Evolutionary conservation across 306 rosid species (phyloP), one percentile per base, ranked within the genome.

Genomic region (Prunus dulcis): DNA sequence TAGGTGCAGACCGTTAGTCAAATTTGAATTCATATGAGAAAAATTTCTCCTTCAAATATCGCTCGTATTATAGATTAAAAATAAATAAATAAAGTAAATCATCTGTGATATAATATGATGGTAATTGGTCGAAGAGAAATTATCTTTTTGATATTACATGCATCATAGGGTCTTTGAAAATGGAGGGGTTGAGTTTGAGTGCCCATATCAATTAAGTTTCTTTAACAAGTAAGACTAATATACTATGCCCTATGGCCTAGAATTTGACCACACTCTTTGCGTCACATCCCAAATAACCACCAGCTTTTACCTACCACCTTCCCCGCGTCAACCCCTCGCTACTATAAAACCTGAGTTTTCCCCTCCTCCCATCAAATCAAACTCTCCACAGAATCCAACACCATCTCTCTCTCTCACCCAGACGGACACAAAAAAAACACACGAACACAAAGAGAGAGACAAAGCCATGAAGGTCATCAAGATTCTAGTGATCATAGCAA

Each of bases 321-420:
- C 83, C 88, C 79, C 88, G 98, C 91, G 92, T 82, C 90, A 91
- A 92, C 85, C 73, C 83, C 85, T 75, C 78, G 82, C 80, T 78
- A 79, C 73, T 84, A 84, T 89, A 88, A 90, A 87, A 86, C 79
- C 82, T 61, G 63, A 47, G 73, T 80, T 82, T 47, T 64, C 86
- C 81, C 43, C 38, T 74, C 66, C 55, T 68, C 79, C 73, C 68
- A 72, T 43, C 80, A 63, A 76, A 50, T 77, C 73, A 56, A 50
- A 46, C 69, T 34, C 73, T 52, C 64, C 50, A 2, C 64, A 23
- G 61, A 55, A 60, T 11, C 64, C 43, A 38, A 38, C 5, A 2
- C 34, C 12, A 25, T 46, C 71, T 45, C 14, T 4, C 32, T 41
- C 28, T 4, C 64, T 38, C 45, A 9, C 53, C 7, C 18, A 47